Base-by-base conservation (phyloP, 139 green algal species). In the Chlorella ohadii region DNA sequence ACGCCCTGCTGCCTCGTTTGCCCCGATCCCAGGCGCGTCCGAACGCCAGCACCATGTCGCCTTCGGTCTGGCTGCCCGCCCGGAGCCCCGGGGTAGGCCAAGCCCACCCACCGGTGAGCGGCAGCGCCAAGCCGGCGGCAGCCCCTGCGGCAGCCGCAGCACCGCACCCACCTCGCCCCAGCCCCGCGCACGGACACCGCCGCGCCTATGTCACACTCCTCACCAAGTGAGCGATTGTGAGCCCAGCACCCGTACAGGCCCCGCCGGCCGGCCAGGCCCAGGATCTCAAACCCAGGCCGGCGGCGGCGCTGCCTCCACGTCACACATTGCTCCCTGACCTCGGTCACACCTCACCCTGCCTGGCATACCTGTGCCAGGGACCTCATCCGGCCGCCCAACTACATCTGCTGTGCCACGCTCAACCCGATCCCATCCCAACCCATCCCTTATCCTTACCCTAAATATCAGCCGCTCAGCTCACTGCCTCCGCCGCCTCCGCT, bases 121-220 rank as follows among this genome's bases (percentile, higher is more conserved):
- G 41, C 34, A 22, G 66, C 66, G 66, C 36, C n/a, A 36, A 73
- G 6, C 34, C 7, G 34, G 66, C 27, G 25, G 5, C 23, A 7
- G 38, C 39, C 31, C 70, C 25, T 6, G 12, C 70, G 7, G 25
- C 44, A 19, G 27, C 72, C 38, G 25, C 39, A 23, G 34, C 23
- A 17, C 27, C 13, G 17, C 44, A 41, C 7, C 16, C n/a, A 11
- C 13, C 71, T 2, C 0, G 39, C 70, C 19, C 38, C 15, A 28
- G 36, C 22, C 20, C 70, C 25, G 70, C 70, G 22, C 20, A 27
- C 16, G 36, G 25, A 31, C 44, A 79, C 44, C 56, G 56, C 75
- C 64, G 63, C 27, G 83, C 83, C 57, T 87, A 87, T 36, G 83
- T 87, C 38, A 87, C 83, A 6, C 70, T 87, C 17, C 65, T 87